These are phyloP conservation scores for Coelastrella sp. DNA, from an alignment of 139 green algal genomes.

Conservation along the genomic window DNA sequence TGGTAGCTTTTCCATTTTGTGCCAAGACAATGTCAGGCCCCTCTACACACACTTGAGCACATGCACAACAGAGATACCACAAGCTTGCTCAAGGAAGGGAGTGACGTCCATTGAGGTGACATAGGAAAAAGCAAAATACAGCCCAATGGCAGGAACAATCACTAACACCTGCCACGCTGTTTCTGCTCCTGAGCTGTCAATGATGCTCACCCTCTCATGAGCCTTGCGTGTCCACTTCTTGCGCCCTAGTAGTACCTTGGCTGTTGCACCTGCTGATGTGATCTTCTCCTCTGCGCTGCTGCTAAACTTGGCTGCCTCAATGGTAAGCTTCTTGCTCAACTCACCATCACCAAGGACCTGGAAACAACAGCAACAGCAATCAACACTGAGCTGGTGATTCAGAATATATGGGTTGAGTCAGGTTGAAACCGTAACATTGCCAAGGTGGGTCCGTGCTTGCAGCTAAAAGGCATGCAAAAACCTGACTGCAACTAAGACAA, in stretches of 20 bases:
- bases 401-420: no score
- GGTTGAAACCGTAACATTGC: background rate
- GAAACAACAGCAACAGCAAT: background rate
- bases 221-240: slow-evolving; percentile 83
- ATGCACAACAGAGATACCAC: no score
- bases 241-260: slow-evolving; percentile 65
- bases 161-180: no score
- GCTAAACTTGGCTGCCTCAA: slow-evolving; percentile 91
- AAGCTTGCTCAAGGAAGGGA: no score
- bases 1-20: no score
- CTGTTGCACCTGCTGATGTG: slow-evolving; percentile 84
- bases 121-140: no score
- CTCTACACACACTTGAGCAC: no score
- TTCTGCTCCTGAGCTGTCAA: background rate
- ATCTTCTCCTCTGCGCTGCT: slow-evolving; percentile 88
- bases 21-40: no score
- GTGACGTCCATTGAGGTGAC: no score
- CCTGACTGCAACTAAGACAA: background rate
- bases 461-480: background rate
- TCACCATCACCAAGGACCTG: slow-evolving; percentile 93
- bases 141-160: no score
- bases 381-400: no score
- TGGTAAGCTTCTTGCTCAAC: slow-evolving; percentile 76
- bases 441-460: background rate
- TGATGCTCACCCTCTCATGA: slow-evolving; percentile 58